Base-by-base conservation (phyloP, 768 basidiomycete species). In the Serpula lacrymans region DNA sequence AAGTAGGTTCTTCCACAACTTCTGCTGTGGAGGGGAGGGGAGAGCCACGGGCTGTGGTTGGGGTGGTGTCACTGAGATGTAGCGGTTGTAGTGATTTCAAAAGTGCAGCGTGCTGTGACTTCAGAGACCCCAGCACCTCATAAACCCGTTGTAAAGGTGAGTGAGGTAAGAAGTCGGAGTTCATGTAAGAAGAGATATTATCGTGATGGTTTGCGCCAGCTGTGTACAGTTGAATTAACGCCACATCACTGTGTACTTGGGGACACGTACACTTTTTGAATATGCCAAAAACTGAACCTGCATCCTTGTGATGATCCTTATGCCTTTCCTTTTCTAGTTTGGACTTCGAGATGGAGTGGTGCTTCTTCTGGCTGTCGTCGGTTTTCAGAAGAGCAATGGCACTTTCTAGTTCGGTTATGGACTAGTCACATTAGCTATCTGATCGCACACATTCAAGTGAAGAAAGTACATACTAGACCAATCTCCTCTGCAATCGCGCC, bases 401-500 rank as follows among this genome's bases (percentile, higher is more conserved):
- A 20, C 60, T 64, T 50, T 89, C 82, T 2, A 88, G 63, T 40
- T 79, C 74, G 23, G 64, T 53, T 38, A 88, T 71, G 2, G 72
- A 73, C 86, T 88, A 41, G 5, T 32, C 18, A 35, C 17, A 6
- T 17, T 42, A 25, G 48, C 34, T 21, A 29, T 41, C 24, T 31
- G 34, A 40, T 20, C 44, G 18, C 27, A 39, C 36, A 45, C 40
- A 18, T n/a, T 4, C 10, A 23, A 40, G 18, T n/a, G 23, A 14
- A 14, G 21, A 4, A 32, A 29, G 42, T 11, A 70, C 76, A 44
- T 54, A 88, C 87, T 44, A 51, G 56, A 22, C 73, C 74, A 71
- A 90, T 84, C 52, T 85, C 82, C 34, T 88, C 83, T 13, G 78
- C 65, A 39, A 84, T 63, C 20, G 58, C 47, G 12, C 68, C 72